Conservation (phyloP, 2,329 filamentous ascomycete species). For the Paecilomyces fulvus region DNA sequence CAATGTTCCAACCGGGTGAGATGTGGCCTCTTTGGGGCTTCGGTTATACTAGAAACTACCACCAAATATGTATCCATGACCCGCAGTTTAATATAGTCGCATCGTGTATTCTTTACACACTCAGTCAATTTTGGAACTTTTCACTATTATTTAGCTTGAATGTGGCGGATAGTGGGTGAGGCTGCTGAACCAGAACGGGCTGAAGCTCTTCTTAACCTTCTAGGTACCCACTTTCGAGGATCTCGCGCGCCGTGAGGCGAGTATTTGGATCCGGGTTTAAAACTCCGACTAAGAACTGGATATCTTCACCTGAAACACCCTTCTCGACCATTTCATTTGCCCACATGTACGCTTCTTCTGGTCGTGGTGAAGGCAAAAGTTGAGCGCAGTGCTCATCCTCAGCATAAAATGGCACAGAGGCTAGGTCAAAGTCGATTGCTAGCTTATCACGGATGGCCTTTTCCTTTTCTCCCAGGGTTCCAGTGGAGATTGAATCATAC, state of each 20-base stretch:
- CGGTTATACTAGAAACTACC: too few species aligned
- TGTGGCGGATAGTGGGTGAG: too few species aligned
- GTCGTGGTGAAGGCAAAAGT: slow-evolving; percentile 7
- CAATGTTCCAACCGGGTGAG: too few species aligned
- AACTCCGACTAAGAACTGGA: slow-evolving; percentile 10
- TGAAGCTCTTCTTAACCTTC: not conserved
- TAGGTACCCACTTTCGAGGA: slow-evolving; percentile 11
- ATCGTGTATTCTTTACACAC: too few species aligned
- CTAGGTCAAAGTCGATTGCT: slow-evolving; percentile 10
- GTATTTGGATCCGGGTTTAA: slow-evolving; percentile 8
- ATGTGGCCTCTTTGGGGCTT: too few species aligned
- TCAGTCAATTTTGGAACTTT: too few species aligned
- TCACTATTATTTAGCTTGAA: too few species aligned
- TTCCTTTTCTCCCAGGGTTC: slow-evolving; percentile 6
- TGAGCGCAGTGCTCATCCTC: slow-evolving; percentile 7
- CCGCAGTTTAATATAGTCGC: too few species aligned
- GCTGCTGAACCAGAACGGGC: too few species aligned
- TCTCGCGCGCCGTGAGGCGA: slow-evolving; percentile 7
- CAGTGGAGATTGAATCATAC: slow-evolving; percentile 7
- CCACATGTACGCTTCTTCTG: slow-evolving; percentile 13
- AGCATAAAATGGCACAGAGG: slow-evolving; percentile 7
- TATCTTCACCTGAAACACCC: slow-evolving; percentile 11
- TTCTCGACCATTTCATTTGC: slow-evolving; percentile 11
- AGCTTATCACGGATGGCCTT: slow-evolving; percentile 6
- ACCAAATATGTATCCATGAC: too few species aligned